Evolutionary conservation across 371 early-diverging fungal species (phyloP), one percentile per base, ranked within the genome.

Genomic region (Nematocida displodere): DNA sequence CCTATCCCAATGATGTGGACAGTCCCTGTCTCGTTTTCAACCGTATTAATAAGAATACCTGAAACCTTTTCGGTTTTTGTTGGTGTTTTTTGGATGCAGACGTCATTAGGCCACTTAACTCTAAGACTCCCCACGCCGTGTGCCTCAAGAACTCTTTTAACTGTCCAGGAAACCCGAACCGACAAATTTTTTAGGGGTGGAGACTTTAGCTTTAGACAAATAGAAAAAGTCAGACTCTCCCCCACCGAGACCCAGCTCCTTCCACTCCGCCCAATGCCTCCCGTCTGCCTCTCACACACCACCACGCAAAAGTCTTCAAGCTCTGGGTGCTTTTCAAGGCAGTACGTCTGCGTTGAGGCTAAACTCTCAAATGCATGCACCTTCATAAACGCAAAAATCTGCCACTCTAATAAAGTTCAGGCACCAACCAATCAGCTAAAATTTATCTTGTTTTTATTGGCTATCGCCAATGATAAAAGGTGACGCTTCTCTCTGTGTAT

Each of bases 41-140:
- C 2, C n/a, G 11, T 24, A 49, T 71, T 71, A 26, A 61, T 24
- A 7, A 71, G 26, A 2, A 71, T 39, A 15, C 75, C 75, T 5
- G 34, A 24, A 13, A 71, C 48, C 47, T 71, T 71, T 0, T 71
- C 26, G 33, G 28, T 26, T 1, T 24, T 28, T 24, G 34, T 22
- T 5, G n/a, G 24, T 47, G n/a, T 15, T 20, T 13, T 49, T 20
- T 11, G 46, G 36, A 67, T n/a, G 33, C 13, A 62, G 29, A 71
- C 15, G 31, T 71, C 75, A 44, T 71, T 71, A 31, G 75, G 75
- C 75, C 75, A 71, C 34, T 71, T 71, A 7, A 71, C 36, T 0
- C 11, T 8, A 8, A 71, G 15, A 47, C 29, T 24, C 5, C 3
- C 13, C 8, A 59, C 48, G 8, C 24, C 20, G 26, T 29, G n/a